Evolutionary conservation across 2,329 filamentous ascomycete species (phyloP).

Genomic region (Exophiala xenobiotica): DNA sequence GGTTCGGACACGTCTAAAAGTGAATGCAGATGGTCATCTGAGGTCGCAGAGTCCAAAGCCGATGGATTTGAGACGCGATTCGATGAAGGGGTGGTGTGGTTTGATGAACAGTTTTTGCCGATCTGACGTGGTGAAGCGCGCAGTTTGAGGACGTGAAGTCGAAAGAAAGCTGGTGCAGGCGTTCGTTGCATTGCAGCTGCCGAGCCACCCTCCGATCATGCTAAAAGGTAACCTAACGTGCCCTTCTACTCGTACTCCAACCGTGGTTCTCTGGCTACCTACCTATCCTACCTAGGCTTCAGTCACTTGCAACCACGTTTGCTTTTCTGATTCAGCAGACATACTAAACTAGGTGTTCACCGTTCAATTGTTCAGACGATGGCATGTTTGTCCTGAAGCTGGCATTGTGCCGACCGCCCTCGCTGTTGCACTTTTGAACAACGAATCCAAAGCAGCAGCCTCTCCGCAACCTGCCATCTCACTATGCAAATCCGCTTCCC

Average conservation of each 20-base stretch:
- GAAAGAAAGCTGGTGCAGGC: conserved; percentile 21
- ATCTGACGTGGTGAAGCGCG: conserved; percentile 20
- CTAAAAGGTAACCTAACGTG: background rate
- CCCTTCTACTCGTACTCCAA: background rate
- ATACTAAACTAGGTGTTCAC: too few species aligned
- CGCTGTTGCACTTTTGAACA: background rate
- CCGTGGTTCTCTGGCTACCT: background rate
- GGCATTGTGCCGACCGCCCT: conserved; percentile 7
- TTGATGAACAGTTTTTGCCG: conserved; percentile 21
- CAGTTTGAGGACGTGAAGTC: conserved; percentile 26
- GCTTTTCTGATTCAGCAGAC: too few species aligned
- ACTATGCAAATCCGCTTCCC: conserved; percentile 81
- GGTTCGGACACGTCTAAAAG: conserved; percentile 12
- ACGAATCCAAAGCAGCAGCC: background rate
- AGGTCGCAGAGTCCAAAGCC: conserved; percentile 14
- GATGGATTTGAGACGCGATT: conserved; percentile 16
- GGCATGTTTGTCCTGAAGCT: conserved; percentile 8
- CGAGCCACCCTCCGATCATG: conserved; percentile 6
- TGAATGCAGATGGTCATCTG: conserved; percentile 15
- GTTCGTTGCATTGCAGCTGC: conserved; percentile 11
- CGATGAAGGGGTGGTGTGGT: conserved; percentile 23
- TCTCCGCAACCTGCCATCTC: conserved; percentile 3
- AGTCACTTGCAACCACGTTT: background rate
- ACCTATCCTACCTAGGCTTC: background rate
- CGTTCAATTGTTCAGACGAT: background rate